phyloP scores from a whole-genome alignment of 441 rosid species.

The Omphalea diandra region DNA sequence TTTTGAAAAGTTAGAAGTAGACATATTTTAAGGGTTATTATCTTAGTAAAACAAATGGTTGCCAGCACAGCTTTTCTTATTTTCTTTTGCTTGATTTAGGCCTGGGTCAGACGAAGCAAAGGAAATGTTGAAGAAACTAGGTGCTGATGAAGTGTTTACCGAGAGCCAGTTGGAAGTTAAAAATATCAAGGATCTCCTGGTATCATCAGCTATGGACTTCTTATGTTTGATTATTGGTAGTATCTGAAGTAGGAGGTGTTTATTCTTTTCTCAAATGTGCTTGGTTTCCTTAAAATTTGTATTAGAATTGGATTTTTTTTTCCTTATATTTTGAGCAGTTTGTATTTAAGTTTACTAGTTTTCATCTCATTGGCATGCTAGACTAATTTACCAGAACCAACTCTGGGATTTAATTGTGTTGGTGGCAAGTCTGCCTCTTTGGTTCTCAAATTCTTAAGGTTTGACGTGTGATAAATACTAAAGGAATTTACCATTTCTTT shows the following conservation, averaged over 20 bases:
- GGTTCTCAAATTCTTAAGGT: slow-evolving; percentile 84
- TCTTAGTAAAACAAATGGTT: background rate
- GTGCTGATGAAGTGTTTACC: slow-evolving; percentile 83
- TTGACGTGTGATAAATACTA: slow-evolving; percentile 4
- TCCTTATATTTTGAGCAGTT: slow-evolving; percentile 13
- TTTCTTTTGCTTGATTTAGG: slow-evolving; percentile 35
- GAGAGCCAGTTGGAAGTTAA: slow-evolving; percentile 79
- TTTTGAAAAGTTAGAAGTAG: too few species aligned
- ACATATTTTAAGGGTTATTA: too few species aligned
- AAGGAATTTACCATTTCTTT: slow-evolving; percentile 8
- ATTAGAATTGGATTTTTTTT: background rate
- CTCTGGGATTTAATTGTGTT: slow-evolving; percentile 82
- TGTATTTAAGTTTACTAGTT: slow-evolving; percentile 16
- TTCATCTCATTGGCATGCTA: slow-evolving; percentile 27
- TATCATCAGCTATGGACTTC: slow-evolving; percentile 31
- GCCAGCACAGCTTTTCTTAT: background rate
- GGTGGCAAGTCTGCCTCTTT: slow-evolving; percentile 86
- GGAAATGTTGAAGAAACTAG: slow-evolving; percentile 58
- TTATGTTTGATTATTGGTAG: slow-evolving; percentile 18
- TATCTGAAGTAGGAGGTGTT: slow-evolving; percentile 17
- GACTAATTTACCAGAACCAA: slow-evolving; percentile 65
- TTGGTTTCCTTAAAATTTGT: background rate
- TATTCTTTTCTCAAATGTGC: slow-evolving; percentile 3
- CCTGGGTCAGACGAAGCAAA: slow-evolving; percentile 75
- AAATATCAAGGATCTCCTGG: slow-evolving; percentile 82